These are phyloP conservation scores for Leccinellum rugosiceps DNA, from an alignment of 768 basidiomycete species.

Conservation along the genomic window DNA sequence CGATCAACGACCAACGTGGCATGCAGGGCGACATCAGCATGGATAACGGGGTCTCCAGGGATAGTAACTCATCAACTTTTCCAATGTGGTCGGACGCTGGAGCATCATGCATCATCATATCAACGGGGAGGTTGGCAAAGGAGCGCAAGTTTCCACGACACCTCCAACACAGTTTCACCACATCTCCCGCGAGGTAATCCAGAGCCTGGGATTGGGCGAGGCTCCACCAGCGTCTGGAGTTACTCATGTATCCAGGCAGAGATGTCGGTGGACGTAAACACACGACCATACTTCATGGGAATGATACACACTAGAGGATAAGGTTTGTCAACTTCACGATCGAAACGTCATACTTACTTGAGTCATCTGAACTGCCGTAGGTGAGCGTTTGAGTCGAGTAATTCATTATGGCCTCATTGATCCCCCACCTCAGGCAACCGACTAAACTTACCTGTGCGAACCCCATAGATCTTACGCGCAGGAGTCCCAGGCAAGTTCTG, in stretches of 20 bases:
- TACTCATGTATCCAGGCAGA: background rate
- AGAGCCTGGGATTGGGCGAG: background rate
- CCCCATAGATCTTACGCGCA: no score
- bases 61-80: background rate
- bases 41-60: background rate
- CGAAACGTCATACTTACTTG: background rate
- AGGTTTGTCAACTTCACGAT: background rate
- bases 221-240: background rate
- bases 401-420: background rate
- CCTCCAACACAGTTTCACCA: background rate
- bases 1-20: background rate
- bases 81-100: background rate
- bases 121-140: no score
- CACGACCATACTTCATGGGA: background rate
- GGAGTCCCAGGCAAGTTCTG: no score
- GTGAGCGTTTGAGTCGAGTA: background rate
- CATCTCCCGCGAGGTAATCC: background rate
- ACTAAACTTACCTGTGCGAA: background rate
- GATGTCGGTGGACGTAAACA: background rate
- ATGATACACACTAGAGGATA: background rate
- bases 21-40: background rate
- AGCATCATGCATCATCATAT: no score
- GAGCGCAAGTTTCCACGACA: background rate
- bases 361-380: background rate
- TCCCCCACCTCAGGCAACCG: background rate